These are phyloP conservation scores for Fraxinus sp. DNA, from an alignment of 305 asterid species.

Conservation along the genomic window DNA sequence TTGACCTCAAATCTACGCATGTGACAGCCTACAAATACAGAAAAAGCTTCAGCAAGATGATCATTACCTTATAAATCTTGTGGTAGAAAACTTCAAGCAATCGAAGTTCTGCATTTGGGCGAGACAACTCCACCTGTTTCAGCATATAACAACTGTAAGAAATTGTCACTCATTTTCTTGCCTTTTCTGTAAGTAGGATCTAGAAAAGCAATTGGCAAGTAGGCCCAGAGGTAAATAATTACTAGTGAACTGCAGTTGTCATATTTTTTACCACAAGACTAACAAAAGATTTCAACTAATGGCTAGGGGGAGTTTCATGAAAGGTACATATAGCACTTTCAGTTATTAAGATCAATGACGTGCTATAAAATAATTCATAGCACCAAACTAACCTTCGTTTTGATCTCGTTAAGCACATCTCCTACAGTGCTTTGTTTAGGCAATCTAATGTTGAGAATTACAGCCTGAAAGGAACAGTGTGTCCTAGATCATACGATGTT, in stretches of 20 bases:
- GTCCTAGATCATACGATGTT: slow-evolving; percentile 7
- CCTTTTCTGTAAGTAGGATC: neutral
- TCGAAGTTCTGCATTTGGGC: slow-evolving; percentile 47
- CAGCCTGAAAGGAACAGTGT: slow-evolving; percentile 41
- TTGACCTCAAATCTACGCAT: neutral
- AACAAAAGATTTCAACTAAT: neutral
- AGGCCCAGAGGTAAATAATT: slow-evolving; percentile 2
- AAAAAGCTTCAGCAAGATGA: neutral
- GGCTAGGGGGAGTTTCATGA: neutral
- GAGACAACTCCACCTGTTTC: slow-evolving; percentile 50
- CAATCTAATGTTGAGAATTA: slow-evolving; percentile 56
- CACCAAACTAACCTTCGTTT: slow-evolving; percentile 52
- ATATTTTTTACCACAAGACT: slow-evolving; percentile 3
- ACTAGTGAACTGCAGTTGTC: slow-evolving; percentile 11
- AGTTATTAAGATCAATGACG: neutral
- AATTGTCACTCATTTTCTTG: neutral
- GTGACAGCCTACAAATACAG: neutral
- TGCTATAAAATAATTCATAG: slow-evolving; percentile 11
- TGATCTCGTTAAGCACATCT: slow-evolving; percentile 70
- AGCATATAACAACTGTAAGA: slow-evolving; percentile 11
- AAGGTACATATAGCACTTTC: neutral
- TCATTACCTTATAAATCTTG: slow-evolving; percentile 51
- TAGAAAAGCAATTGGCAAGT: neutral
- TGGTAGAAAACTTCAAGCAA: slow-evolving; percentile 53
- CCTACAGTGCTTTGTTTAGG: slow-evolving; percentile 69